phyloP scores from a whole-genome alignment of 768 basidiomycete genomes.

The Suillus alpinus region DNA sequence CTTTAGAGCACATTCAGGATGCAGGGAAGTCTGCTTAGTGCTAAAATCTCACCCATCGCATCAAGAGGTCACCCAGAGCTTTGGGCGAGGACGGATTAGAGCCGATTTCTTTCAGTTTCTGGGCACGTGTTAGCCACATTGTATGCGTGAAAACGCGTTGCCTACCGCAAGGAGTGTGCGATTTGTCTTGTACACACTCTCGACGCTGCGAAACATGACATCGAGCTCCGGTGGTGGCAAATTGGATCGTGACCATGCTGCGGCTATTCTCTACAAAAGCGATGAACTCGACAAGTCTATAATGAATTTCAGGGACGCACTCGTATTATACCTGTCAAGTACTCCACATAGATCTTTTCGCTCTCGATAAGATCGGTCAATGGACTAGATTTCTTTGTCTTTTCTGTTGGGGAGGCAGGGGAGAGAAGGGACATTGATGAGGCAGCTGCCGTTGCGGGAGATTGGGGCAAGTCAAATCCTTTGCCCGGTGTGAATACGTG shows the following conservation, averaged over 20 bases:
- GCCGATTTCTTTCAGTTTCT: conserved; percentile 95
- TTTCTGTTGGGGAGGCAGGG: conserved; percentile 37
- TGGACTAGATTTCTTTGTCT: conserved; percentile 71
- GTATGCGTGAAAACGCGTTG: background rate
- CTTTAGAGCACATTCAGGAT: conserved; percentile 37
- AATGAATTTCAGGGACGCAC: conserved; percentile 45
- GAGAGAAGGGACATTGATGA: conserved; percentile 17
- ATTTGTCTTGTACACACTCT: conserved; percentile 91
- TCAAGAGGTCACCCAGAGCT: conserved; percentile 90
- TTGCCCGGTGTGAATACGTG: conserved; percentile 16
- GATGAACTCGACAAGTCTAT: conserved; percentile 11
- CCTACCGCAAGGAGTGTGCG: conserved; percentile 69
- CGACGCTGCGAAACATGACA: conserved; percentile 90
- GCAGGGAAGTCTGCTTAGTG: conserved; percentile 4
- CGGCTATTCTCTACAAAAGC: conserved; percentile 80
- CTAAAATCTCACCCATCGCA: conserved; percentile 82
- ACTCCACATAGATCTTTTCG: conserved; percentile 89
- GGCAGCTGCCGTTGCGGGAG: conserved; percentile 17
- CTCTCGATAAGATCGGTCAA: conserved; percentile 91
- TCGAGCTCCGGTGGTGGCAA: conserved; percentile 92
- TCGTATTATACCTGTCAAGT: conserved; percentile 85
- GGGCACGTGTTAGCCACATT: conserved; percentile 16
- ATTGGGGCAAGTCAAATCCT: conserved; percentile 23
- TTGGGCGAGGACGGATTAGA: conserved; percentile 90
- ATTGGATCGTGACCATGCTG: conserved; percentile 96